These are phyloP conservation scores for Penicillium sclerotigenum DNA, from an alignment of 2,329 filamentous ascomycete genomes.

Conservation along the genomic window DNA sequence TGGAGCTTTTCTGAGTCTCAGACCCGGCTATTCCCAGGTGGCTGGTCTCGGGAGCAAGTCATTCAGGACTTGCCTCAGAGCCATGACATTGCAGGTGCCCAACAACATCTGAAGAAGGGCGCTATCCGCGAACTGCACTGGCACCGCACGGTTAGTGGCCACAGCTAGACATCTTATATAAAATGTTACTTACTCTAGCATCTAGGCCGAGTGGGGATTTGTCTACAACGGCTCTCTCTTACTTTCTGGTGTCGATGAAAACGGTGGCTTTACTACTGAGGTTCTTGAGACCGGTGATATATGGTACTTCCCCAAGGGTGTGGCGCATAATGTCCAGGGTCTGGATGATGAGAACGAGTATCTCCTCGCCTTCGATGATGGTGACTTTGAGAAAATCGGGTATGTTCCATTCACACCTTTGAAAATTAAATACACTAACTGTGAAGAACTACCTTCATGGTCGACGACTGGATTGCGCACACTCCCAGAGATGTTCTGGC, in stretches of 20 bases:
- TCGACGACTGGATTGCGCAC: slow-evolving; percentile 68
- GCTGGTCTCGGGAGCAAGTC: slow-evolving; percentile 65
- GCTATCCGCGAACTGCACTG: slow-evolving; percentile 65
- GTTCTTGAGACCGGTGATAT: slow-evolving; percentile 61
- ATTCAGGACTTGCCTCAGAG: slow-evolving; percentile 64
- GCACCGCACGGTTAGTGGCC: slow-evolving; percentile 58
- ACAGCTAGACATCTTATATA: background rate
- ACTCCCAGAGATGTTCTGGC: slow-evolving; percentile 63
- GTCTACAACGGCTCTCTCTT: slow-evolving; percentile 58
- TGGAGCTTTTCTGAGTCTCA: slow-evolving; percentile 68
- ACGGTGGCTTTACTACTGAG: slow-evolving; percentile 53
- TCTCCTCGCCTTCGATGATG: slow-evolving; percentile 64
- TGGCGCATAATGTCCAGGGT: slow-evolving; percentile 59
- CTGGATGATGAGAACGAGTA: slow-evolving; percentile 66
- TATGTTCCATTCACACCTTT: slow-evolving; percentile 29
- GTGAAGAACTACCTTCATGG: slow-evolving; percentile 64
- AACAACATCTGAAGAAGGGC: slow-evolving; percentile 66
- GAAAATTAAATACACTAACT: background rate
- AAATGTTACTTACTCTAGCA: background rate
- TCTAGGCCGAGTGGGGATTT: slow-evolving; percentile 64
- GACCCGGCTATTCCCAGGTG: slow-evolving; percentile 59
- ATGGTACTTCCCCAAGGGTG: slow-evolving; percentile 67
- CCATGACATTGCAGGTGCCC: slow-evolving; percentile 64
- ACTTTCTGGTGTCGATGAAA: slow-evolving; percentile 61
- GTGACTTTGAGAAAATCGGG: slow-evolving; percentile 63